Conservation (phyloP, 495 filamentous ascomycete genomes). For the Annulohypoxylon bovei region DNA sequence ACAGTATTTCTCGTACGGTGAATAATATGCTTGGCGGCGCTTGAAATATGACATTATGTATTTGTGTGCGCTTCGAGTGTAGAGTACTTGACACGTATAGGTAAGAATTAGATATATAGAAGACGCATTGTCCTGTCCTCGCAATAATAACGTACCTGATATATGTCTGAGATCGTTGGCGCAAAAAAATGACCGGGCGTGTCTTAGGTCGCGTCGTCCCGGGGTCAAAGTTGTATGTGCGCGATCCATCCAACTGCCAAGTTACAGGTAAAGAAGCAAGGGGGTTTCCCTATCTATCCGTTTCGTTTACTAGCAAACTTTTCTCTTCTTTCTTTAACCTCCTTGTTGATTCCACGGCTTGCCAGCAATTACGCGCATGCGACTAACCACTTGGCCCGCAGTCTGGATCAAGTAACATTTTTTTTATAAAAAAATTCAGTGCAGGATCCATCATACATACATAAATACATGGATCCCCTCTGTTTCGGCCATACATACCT, state of each 20-base stretch:
- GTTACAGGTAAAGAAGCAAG: slow-evolving; percentile 8
- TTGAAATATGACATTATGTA: neutral
- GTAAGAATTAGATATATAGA: neutral
- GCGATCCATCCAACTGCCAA: neutral
- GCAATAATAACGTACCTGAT: neutral
- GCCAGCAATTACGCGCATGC: slow-evolving; percentile 39
- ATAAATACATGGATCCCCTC: neutral
- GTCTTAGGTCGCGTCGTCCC: slow-evolving; percentile 2
- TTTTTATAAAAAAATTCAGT: neutral
- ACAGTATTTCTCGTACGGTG: neutral
- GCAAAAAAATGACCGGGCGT: neutral
- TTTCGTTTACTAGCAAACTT: slow-evolving; percentile 39
- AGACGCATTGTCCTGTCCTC: neutral
- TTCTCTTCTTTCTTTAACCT: slow-evolving; percentile 9
- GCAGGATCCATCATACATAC: neutral
- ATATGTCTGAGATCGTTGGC: neutral
- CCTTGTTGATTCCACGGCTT: slow-evolving; percentile 15
- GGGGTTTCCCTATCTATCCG: slow-evolving; percentile 11
- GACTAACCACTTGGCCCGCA: slow-evolving; percentile 29
- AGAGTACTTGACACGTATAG: neutral
- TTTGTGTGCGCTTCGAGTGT: neutral
- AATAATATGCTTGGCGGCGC: neutral
- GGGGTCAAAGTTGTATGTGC: neutral
- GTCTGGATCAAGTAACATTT: slow-evolving; percentile 16
- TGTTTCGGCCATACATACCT: neutral